Conservation (phyloP, 2,329 filamentous ascomycete species). For the Cryphonectria carpinicola region DNA sequence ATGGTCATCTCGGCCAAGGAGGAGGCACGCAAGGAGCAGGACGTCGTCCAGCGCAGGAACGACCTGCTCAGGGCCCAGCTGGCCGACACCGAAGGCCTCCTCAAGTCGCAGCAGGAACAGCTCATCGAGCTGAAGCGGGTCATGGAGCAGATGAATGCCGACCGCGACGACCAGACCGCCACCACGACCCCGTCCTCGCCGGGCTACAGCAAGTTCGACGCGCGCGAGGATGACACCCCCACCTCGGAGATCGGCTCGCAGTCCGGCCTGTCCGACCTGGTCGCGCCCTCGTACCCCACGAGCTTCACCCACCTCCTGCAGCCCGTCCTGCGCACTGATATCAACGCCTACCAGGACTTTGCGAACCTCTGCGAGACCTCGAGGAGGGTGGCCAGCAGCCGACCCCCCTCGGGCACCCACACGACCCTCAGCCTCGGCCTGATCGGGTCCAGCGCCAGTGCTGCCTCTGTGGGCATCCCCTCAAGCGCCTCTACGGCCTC, state of each 20-base stretch:
- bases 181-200: constrained; percentile 85
- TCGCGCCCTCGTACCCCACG: constrained; percentile 61
- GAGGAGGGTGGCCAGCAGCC: constrained; percentile 66
- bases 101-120: constrained; percentile 92
- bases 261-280: constrained; percentile 47
- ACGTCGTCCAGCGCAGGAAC: constrained; percentile 79
- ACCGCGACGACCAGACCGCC: constrained; percentile 72
- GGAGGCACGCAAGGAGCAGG: constrained; percentile 83
- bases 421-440: constrained; percentile 62
- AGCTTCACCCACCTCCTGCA: constrained; percentile 84
- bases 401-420: constrained; percentile 74
- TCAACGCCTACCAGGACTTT: constrained; percentile 84
- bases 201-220: constrained; percentile 70
- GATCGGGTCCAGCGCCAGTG: constrained; percentile 44
- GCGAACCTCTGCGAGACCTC: constrained; percentile 73
- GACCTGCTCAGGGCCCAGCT: constrained; percentile 86
- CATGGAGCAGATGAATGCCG: constrained; percentile 82
- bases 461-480: constrained; percentile 38
- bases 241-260: constrained; percentile 42
- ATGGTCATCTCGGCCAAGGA: constrained; percentile 95
- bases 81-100: constrained; percentile 80
- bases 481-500: constrained; percentile 66
- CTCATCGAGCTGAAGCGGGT: constrained; percentile 87
- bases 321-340: constrained; percentile 80
- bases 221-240: constrained; percentile 49